A percentile compares a stretch with the other conserved stretches of the same genome.
Evolutionary conservation across 2,329 filamentous ascomycete genomes (phyloP).

Genomic region (Fusarium vanettenii): DNA sequence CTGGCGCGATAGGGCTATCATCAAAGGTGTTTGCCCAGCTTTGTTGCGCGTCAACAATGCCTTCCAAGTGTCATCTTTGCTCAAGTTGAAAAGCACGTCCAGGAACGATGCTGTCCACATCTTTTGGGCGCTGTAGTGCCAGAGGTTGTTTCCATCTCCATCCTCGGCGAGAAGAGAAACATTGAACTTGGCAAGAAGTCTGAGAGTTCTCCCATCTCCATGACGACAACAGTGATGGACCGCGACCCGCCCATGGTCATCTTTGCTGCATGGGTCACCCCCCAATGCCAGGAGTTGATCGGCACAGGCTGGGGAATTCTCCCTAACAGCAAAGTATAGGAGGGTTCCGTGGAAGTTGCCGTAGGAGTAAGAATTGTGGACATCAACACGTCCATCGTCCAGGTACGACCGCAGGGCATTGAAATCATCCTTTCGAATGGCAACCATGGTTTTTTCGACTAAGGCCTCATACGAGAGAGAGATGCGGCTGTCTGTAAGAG

Average conservation of each 20-base stretch:
- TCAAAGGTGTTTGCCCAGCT: not conserved
- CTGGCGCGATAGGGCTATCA: not conserved
- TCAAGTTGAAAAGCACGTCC: not conserved
- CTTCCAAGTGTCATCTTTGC: not conserved
- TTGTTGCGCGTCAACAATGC: not conserved
- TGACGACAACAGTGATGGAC: not conserved
- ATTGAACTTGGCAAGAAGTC: not conserved
- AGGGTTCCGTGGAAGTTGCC: not conserved
- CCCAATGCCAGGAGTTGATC: not conserved
- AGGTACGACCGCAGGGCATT: not conserved
- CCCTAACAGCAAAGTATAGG: not conserved
- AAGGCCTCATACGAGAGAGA: not conserved
- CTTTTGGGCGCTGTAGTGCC: not conserved
- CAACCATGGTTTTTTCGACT: not conserved
- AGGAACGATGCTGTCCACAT: not conserved
- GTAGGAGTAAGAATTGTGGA: not conserved
- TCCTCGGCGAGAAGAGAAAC: not conserved
- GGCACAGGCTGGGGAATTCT: not conserved
- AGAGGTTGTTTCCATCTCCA: not conserved
- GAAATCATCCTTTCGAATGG: not conserved
- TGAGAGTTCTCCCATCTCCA: not conserved
- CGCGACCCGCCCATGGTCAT: not conserved
- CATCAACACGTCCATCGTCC: not conserved
- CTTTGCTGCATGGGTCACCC: not conserved
- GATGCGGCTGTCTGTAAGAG: not conserved